A percentile compares a stretch with the other conserved stretches of the same genome.
phyloP scores from a whole-genome alignment of 768 basidiomycete genomes.

The Plicaturopsis crispa region DNA sequence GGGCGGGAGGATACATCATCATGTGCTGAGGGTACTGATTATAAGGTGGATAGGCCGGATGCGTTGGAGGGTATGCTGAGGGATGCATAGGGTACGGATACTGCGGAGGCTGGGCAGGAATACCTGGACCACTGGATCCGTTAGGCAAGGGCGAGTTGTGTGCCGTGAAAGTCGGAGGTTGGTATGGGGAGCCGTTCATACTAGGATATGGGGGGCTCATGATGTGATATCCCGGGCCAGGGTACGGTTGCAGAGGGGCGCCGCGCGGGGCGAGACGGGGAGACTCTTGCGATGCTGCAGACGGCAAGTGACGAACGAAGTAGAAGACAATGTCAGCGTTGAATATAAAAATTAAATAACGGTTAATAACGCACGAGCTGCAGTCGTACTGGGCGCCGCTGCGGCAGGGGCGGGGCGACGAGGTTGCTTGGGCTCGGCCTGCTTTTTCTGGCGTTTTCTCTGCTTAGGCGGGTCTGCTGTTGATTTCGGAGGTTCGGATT shows the following conservation, averaged over 20 bases:
- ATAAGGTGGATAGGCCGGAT: slow-evolving; percentile 46
- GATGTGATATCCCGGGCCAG: slow-evolving; percentile 42
- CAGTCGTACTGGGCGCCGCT: slow-evolving; percentile 12
- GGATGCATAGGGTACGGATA: slow-evolving; percentile 56
- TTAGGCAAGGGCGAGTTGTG: slow-evolving; percentile 24
- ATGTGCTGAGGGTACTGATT: slow-evolving; percentile 49
- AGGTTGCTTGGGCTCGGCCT: slow-evolving; percentile 35
- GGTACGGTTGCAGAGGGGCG: slow-evolving; percentile 45
- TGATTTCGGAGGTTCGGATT: slow-evolving; percentile 26
- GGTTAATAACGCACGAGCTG: no score
- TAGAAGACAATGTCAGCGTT: no score
- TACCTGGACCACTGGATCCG: slow-evolving; percentile 30
- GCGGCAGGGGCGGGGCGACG: slow-evolving; percentile 47
- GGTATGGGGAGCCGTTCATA: slow-evolving; percentile 41
- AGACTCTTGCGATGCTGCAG: no score
- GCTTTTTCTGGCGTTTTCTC: slow-evolving; percentile 27
- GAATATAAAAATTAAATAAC: no score
- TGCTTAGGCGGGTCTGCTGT: slow-evolving; percentile 31
- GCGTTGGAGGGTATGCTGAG: slow-evolving; percentile 35
- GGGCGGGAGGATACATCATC: slow-evolving; percentile 56
- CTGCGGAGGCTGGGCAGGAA: slow-evolving; percentile 29
- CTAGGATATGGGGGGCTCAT: slow-evolving; percentile 70
- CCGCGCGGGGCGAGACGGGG: slow-evolving; percentile 27
- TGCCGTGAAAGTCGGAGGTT: slow-evolving; percentile 20
- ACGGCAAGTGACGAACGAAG: no score